phyloP scores from a whole-genome alignment of 2,329 filamentous ascomycete genomes.

The Juglanconis sp. region DNA sequence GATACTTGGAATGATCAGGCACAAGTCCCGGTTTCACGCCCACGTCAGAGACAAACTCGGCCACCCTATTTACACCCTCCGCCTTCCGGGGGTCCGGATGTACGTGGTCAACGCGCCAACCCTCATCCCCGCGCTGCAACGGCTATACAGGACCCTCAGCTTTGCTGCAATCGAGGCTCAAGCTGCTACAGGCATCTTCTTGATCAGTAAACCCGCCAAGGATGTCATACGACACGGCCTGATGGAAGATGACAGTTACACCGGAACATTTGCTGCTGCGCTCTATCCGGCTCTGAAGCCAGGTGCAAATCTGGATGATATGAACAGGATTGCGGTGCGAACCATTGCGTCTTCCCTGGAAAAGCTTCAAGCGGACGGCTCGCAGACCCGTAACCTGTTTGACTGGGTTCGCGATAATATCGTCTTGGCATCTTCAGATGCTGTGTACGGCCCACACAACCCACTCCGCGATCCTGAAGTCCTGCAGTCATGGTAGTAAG shows the following conservation, averaged over 20 bases:
- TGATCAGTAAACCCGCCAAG: background rate
- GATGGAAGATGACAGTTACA: constrained; percentile 3
- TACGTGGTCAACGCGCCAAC: background rate
- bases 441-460: constrained; percentile 11
- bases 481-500: constrained; percentile 8
- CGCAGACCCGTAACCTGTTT: background rate
- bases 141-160: background rate
- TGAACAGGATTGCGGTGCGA: constrained; percentile 7
- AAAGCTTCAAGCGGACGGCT: background rate
- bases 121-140: constrained; percentile 2
- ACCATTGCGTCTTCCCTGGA: background rate
- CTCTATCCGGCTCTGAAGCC: constrained; percentile 6
- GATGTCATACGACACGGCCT: constrained; percentile 1
- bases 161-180: background rate
- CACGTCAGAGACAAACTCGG: background rate
- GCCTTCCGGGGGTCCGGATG: background rate
- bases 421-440: constrained; percentile 4
- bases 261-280: background rate
- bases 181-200: background rate
- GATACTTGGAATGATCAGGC: constrained; percentile 22
- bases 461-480: constrained; percentile 5
- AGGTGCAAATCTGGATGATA: constrained; percentile 4
- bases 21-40: background rate
- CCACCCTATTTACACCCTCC: constrained; percentile 1
- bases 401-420: constrained; percentile 5